These are phyloP conservation scores for Candida albicans DNA, from an alignment of 1,139 yeast species.

Conservation along the genomic window DNA sequence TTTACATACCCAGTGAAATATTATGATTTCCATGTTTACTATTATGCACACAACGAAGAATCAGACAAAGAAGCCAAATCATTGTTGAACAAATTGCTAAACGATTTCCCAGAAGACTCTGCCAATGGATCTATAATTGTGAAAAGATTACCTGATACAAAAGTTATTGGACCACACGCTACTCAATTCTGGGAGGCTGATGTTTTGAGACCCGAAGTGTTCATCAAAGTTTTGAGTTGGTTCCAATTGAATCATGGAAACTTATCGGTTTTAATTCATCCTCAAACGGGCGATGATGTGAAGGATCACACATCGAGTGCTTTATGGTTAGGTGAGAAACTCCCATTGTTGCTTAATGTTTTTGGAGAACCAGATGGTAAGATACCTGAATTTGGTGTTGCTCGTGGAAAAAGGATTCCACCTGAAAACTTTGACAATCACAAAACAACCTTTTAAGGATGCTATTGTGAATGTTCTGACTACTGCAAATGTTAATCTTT, in stretches of 20 bases:
- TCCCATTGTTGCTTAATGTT: conserved; percentile 22
- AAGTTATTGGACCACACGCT: conserved; percentile 32
- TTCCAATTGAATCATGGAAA: conserved; percentile 32
- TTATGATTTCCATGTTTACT: conserved; percentile 38
- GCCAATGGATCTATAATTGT: conserved; percentile 31
- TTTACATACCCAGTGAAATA: conserved; percentile 30
- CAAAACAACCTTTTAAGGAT: conserved; percentile 6
- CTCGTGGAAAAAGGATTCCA: conserved; percentile 19
- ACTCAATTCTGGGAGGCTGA: conserved; percentile 38
- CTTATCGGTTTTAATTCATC: conserved; percentile 32
- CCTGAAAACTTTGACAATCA: conserved; percentile 16
- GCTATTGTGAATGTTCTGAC: background rate
- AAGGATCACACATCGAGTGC: conserved; percentile 30
- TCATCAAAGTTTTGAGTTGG: conserved; percentile 30
- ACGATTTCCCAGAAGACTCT: conserved; percentile 26
- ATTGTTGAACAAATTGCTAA: conserved; percentile 23
- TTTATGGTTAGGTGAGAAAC: conserved; percentile 31
- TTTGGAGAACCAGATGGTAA: conserved; percentile 21
- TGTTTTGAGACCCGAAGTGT: conserved; percentile 31
- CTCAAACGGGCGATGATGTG: conserved; percentile 33
- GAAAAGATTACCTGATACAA: conserved; percentile 27
- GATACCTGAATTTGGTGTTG: conserved; percentile 15
- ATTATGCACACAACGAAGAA: conserved; percentile 21
- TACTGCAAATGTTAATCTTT: background rate
- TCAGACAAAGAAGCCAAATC: conserved; percentile 24